These are phyloP conservation scores for Rhodotorula toruloides DNA, from an alignment of 768 basidiomycete genomes.

Conservation along the genomic window DNA sequence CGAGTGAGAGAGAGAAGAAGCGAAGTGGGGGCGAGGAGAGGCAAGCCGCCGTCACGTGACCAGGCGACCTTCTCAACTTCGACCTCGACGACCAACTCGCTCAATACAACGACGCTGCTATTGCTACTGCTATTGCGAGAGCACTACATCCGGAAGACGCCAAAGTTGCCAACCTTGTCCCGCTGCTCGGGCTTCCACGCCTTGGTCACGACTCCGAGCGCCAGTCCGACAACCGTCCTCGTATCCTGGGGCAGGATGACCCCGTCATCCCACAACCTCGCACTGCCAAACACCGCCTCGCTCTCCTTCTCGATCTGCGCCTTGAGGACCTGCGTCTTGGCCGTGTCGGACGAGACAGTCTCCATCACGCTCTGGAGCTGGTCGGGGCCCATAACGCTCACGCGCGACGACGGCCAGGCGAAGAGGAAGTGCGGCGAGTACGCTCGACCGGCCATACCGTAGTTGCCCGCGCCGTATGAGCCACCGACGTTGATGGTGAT, in stretches of 20 bases:
- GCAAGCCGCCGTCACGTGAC: too few species aligned
- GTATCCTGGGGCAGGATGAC: constrained; percentile 86
- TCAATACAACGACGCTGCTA: too few species aligned
- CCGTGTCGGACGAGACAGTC: constrained; percentile 66
- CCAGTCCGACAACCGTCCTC: constrained; percentile 77
- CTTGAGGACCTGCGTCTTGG: constrained; percentile 39
- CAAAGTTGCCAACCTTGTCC: constrained; percentile 56
- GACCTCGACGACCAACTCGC: too few species aligned
- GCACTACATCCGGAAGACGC: constrained; percentile 39
- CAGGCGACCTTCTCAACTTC: too few species aligned
- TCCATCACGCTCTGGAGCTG: constrained; percentile 92
- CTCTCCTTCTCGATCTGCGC: constrained; percentile 83
- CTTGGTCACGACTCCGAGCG: constrained; percentile 66
- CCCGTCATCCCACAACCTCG: constrained; percentile 59
- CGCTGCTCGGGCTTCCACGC: constrained; percentile 50
- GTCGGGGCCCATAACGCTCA: constrained; percentile 90
- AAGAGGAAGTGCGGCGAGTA: constrained; percentile 92
- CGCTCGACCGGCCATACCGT: constrained; percentile 54
- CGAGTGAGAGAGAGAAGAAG: too few species aligned
- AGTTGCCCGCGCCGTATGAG: constrained; percentile 70
- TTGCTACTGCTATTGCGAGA: too few species aligned
- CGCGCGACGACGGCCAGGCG: constrained; percentile 98
- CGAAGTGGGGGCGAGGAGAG: too few species aligned
- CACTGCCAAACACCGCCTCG: constrained; percentile 77
- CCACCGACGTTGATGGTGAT: constrained; percentile 88